Percentiles rank a stretch among this genome's conserved stretches.
Evolutionary conservation across 2,329 filamentous ascomycete genomes (phyloP).

Genomic region (Tolypocladium inflatum): DNA sequence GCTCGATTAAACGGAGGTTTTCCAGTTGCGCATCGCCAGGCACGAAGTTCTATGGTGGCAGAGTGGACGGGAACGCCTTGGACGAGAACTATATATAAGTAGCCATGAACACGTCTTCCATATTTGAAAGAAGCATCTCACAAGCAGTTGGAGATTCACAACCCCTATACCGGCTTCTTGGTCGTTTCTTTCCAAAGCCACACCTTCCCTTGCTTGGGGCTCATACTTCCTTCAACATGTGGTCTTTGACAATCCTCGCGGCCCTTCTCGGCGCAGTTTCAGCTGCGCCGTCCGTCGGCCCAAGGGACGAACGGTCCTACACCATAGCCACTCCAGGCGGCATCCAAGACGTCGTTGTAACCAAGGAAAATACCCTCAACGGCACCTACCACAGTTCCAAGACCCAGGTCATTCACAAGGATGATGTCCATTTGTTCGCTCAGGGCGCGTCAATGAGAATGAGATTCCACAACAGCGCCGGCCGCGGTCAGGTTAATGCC

Average conservation of each 20-base stretch:
- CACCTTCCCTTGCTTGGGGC: too few relatives aligned
- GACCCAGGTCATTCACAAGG: neutral
- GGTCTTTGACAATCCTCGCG: conserved; percentile 2
- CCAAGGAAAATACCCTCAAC: conserved; percentile 28
- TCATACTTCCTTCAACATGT: neutral
- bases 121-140: too few relatives aligned
- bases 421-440: too few relatives aligned
- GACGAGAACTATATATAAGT: too few relatives aligned
- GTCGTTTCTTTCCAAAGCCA: too few relatives aligned
- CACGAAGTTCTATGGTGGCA: too few relatives aligned
- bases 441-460: conserved; percentile 5
- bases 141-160: too few relatives aligned
- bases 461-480: conserved; percentile 33
- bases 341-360: conserved; percentile 23
- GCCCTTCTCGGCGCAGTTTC: conserved; percentile 9
- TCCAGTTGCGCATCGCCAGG: too few relatives aligned
- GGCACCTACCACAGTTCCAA: conserved; percentile 17
- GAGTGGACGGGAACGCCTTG: too few relatives aligned
- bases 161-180: too few relatives aligned
- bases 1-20: too few relatives aligned
- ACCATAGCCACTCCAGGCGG: conserved; percentile 21
- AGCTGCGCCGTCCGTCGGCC: conserved; percentile 7
- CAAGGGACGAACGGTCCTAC: conserved; percentile 7
- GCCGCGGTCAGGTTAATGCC: conserved; percentile 26
- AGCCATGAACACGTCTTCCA: too few relatives aligned